Base-by-base conservation (phyloP, 805 yeast genomes). In the Yarrowia sp. region DNA sequence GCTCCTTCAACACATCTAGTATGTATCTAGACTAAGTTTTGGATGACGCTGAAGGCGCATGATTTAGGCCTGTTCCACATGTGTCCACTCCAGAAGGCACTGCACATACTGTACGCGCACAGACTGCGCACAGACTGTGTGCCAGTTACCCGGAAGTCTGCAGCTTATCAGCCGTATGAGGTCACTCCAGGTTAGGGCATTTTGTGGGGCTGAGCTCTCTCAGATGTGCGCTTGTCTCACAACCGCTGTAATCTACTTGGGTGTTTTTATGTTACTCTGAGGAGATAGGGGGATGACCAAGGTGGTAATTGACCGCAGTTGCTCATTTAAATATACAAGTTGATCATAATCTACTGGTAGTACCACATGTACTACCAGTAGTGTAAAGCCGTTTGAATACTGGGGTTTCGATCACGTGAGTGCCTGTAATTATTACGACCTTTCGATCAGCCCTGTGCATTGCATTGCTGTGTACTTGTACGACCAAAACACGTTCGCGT, bases 121-220 rank as follows among this genome's bases (percentile, higher is more conserved):
- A 17, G 21, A 17, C 40, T 36, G 21, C 19, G 14, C 21, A 48
- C 54, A 48, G 54, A 32, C 28, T 19, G 54, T 21, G 26, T 14
- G 38, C 8, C 36, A 11, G 54, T 48, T 48, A 48, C 54, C 54
- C 54, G 54, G 54, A 9, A 12, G 54, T 14, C 21, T 7, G 22
- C 17, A 19, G 26, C 38, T 48, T 48, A 48, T 48, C 54, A 48
- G 54, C 54, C 54, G 54, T 48, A 21, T 48, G 38, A 21, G 19
- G 38, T 11, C 24, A n/a, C 21, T 3, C 2, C 16, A 10, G 51
- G 35, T 48, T 30, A 30, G 52, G 52, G 52, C 52, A 12, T 48
- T 30, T 48, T 48, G 52, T 48, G 52, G 52, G 52, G 52, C 52
- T 48, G 52, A 48, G 52, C 36, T 17, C 10, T n/a, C 21, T 17